These are phyloP conservation scores for Canna indica DNA, from an alignment of 176 grass and related monocot genomes.

Conservation along the genomic window DNA sequence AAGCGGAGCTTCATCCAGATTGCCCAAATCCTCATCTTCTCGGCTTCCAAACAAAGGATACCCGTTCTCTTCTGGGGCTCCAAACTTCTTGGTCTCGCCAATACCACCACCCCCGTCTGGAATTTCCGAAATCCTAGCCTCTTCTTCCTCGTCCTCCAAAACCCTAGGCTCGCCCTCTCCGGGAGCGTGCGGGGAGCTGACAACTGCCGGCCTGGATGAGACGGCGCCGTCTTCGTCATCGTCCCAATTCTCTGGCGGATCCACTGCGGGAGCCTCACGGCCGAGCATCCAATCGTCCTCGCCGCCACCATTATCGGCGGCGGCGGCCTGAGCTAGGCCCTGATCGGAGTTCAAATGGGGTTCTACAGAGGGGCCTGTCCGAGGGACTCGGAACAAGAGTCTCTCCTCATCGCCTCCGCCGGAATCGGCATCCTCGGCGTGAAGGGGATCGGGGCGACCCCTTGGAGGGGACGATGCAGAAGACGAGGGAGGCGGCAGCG, in stretches of 20 bases:
- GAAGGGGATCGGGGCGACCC: not conserved
- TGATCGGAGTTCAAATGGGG: not conserved
- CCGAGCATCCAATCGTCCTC: conserved; percentile 79
- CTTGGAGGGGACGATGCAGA: conserved; percentile 4
- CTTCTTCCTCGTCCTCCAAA: conserved; percentile 13
- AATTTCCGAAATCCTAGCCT: conserved; percentile 15
- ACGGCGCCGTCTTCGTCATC: conserved; percentile 36
- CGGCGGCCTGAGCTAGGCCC: conserved; percentile 26
- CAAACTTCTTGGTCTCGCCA: not conserved
- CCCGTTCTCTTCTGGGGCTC: not conserved
- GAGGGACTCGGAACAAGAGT: not conserved
- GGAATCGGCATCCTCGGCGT: not conserved
- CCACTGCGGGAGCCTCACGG: conserved; percentile 32
- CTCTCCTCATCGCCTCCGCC: not conserved
- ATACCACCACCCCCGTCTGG: not conserved
- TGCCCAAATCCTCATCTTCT: conserved; percentile 2
- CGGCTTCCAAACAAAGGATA: not conserved
- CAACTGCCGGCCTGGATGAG: not conserved
- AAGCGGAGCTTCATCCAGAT: conserved; percentile 28
- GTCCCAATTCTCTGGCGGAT: conserved; percentile 60
- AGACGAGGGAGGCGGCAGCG: not conserved
- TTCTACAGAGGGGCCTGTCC: not conserved
- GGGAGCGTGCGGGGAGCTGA: not conserved
- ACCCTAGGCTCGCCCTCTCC: conserved; percentile 16
- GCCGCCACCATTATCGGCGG: conserved; percentile 11